These are phyloP conservation scores for Dryadomyces sulphureus DNA, from an alignment of 2,329 filamentous ascomycete genomes.

Conservation along the genomic window DNA sequence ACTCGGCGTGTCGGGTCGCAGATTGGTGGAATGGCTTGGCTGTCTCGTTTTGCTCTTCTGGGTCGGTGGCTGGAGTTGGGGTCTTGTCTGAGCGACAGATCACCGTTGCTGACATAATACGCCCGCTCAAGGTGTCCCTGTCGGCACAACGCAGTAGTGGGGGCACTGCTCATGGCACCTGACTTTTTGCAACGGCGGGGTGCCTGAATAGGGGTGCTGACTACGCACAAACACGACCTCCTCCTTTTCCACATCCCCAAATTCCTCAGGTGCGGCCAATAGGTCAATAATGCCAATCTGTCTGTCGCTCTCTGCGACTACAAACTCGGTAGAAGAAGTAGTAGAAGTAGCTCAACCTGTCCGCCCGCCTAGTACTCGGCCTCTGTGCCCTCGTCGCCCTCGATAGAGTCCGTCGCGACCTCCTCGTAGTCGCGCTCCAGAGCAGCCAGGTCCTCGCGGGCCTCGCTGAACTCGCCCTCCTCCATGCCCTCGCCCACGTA, in stretches of 20 bases:
- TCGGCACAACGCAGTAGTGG: too few relatives aligned
- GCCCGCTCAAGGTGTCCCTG: too few relatives aligned
- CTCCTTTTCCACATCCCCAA: too few relatives aligned
- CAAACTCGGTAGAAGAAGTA: constrained; percentile 1
- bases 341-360: neutral
- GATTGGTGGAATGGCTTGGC: neutral
- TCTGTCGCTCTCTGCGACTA: constrained; percentile 1
- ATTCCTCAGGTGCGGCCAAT: too few relatives aligned
- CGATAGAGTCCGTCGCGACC: constrained; percentile 86
- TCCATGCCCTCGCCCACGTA: constrained; percentile 99
- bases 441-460: constrained; percentile 93
- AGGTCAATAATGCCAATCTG: constrained; percentile 2
- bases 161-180: too few relatives aligned
- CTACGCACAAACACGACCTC: too few relatives aligned
- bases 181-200: too few relatives aligned
- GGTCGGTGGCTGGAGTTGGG: neutral
- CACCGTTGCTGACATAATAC: neutral
- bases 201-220: too few relatives aligned
- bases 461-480: constrained; percentile 99
- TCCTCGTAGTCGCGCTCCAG: constrained; percentile 98
- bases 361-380: constrained; percentile 70
- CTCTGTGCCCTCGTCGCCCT: constrained; percentile 70
- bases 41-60: neutral
- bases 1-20: neutral
- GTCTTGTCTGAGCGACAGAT: too few relatives aligned